phyloP scores from a whole-genome alignment of 139 green algal species.

The Picochlorum sp. region DNA sequence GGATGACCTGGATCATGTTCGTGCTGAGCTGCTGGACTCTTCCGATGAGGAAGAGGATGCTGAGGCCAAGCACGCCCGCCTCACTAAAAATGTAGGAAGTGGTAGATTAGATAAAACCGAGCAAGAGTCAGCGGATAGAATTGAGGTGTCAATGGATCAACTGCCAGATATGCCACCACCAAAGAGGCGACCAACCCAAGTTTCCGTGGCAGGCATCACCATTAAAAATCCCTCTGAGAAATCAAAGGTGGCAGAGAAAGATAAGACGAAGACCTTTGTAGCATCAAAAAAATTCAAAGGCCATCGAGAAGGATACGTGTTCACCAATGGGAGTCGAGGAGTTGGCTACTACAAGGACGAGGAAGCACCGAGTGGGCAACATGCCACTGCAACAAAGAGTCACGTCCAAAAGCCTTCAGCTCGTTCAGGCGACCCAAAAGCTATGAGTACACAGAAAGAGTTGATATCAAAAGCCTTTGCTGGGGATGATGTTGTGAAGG shows the following conservation, averaged over 20 bases:
- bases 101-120: not conserved
- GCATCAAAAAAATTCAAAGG: constrained; percentile 40
- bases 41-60: constrained; percentile 44
- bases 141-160: too few relatives aligned
- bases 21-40: constrained; percentile 36
- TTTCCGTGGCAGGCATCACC: not conserved
- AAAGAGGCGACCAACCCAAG: not conserved
- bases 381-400: constrained; percentile 8
- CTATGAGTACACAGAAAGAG: constrained; percentile 37
- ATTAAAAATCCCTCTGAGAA: not conserved
- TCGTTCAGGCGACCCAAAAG: not conserved
- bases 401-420: not conserved
- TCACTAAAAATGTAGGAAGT: not conserved
- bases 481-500: constrained; percentile 81
- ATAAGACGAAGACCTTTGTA: constrained; percentile 11
- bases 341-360: constrained; percentile 61
- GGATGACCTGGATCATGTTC: constrained; percentile 34
- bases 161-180: not conserved
- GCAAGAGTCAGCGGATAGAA: too few relatives aligned
- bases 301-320: constrained; percentile 40
- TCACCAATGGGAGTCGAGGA: constrained; percentile 45
- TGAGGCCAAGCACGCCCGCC: constrained; percentile 33
- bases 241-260: not conserved
- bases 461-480: constrained; percentile 67
- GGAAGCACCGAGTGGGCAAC: not conserved